Base-by-base conservation (phyloP, 2,329 filamentous ascomycete species). In the Chaetomiaceae sp. region DNA sequence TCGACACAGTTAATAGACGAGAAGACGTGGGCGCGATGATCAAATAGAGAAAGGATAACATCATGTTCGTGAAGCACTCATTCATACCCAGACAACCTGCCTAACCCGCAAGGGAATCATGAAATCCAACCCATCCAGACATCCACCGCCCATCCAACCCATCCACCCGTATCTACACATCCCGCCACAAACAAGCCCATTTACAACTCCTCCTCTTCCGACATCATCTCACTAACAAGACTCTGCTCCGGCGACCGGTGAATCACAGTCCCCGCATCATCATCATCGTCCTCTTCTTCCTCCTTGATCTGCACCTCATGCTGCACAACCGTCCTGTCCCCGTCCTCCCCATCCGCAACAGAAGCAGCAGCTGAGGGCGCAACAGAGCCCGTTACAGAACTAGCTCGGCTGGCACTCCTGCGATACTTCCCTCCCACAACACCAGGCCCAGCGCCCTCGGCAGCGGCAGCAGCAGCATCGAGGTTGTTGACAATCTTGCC, bases 401-500 rank as follows among this genome's bases (percentile, higher is more conserved):
- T 68, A 49, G 73, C 75, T 27, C 75, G 71, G 61, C 76, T 78
- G 8, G 68, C 55, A 22, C 70, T 72, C 22, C 72, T 70, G 25
- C 71, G 31, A 27, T 51, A 58, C 37, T 27, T 58, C 0, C 44
- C 51, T 17, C 47, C 46, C 9, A 23, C 46, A 0, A 12, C 58
- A 65, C 66, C 48, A 12, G 23, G 8, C 27, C 27, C 8, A 37
- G 42, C 51, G 20, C 51, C 54, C 9, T 31, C 54, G 19, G 43
- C 57, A 50, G 47, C 29, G 25, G 51, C 51, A 39, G 61, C 63
- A 77, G 78, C 59, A 8, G 59, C 57, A 52, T 78, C 77, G 3
- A 85, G 74, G 29, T 68, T 68, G 63, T 85, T 85, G 59, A 86
- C 82, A 50, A 87, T 85, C 71, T 87, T 87, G 61, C 83, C 83